Conservation (phyloP, 176 grass and related monocot species). For the Elaeis guineensis region DNA sequence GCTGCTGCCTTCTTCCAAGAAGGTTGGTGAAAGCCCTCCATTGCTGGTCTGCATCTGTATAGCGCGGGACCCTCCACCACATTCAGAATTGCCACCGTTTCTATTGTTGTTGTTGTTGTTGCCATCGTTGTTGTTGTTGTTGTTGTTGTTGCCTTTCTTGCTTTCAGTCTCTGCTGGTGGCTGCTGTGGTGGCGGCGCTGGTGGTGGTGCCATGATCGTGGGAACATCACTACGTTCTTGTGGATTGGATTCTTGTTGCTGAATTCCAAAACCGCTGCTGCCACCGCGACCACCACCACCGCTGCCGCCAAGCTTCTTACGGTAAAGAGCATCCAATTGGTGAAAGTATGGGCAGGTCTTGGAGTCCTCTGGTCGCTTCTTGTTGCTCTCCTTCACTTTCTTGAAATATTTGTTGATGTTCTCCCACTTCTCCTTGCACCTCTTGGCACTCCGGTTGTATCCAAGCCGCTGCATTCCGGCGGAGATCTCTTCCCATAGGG, state of each 20-base stretch:
- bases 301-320: conserved; percentile 16
- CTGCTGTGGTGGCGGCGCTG: conserved; percentile 10
- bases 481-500: conserved; percentile 97
- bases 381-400: conserved; percentile 48
- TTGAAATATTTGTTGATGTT: conserved; percentile 99
- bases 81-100: conserved; percentile 11
- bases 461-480: conserved; percentile 54
- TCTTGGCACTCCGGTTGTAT: conserved; percentile 70
- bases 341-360: conserved; percentile 20
- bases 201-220: too few species aligned
- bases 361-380: conserved; percentile 6
- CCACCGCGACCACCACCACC: background rate
- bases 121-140: conserved; percentile 16
- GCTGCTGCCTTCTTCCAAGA: conserved; percentile 19
- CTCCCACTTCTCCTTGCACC: conserved; percentile 99
- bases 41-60: conserved; percentile 42
- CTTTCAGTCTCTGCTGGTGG: conserved; percentile 9
- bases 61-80: conserved; percentile 20
- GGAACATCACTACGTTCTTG: too few species aligned
- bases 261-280: too few species aligned
- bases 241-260: background rate
- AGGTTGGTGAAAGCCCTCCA: conserved; percentile 31
- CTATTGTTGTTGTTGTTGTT: conserved; percentile 19
- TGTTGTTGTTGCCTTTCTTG: conserved; percentile 27
- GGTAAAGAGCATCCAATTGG: conserved; percentile 12